These are phyloP conservation scores for Mimosa bimucronata DNA, from an alignment of 306 rosid genomes.

Conservation along the genomic window DNA sequence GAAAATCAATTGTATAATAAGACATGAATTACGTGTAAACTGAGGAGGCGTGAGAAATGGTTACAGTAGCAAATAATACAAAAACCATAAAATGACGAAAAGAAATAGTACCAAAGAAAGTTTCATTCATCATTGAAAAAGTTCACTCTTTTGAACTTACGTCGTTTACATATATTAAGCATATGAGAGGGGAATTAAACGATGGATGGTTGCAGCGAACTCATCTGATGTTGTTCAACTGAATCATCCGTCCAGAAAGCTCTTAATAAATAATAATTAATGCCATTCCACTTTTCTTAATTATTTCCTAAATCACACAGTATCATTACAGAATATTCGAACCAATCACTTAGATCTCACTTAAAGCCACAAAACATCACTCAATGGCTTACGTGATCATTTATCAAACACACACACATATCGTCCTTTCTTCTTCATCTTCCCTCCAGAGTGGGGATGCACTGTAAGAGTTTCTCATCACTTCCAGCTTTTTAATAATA, in stretches of 20 bases:
- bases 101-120: neutral
- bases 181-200: too few relatives aligned
- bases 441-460: constrained; percentile 14
- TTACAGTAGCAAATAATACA: constrained; percentile 26
- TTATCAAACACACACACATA: neutral
- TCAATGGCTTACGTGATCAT: neutral
- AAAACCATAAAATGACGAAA: neutral
- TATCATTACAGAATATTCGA: neutral
- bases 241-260: constrained; percentile 47
- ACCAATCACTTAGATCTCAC: neutral
- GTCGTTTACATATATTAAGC: too few relatives aligned
- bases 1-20: neutral
- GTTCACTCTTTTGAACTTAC: constrained; percentile 1
- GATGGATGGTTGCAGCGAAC: constrained; percentile 64
- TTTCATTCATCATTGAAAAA: neutral
- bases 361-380: neutral
- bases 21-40: constrained; percentile 28
- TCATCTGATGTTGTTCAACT: constrained; percentile 56
- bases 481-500: constrained; percentile 5
- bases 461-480: constrained; percentile 31
- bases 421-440: constrained; percentile 13
- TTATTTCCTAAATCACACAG: constrained; percentile 33
- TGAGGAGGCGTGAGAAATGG: constrained; percentile 34
- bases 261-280: neutral
- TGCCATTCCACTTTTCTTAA: neutral